Evolutionary conservation across 441 rosid species (phyloP).

Genomic region (Lepidium campestre): DNA sequence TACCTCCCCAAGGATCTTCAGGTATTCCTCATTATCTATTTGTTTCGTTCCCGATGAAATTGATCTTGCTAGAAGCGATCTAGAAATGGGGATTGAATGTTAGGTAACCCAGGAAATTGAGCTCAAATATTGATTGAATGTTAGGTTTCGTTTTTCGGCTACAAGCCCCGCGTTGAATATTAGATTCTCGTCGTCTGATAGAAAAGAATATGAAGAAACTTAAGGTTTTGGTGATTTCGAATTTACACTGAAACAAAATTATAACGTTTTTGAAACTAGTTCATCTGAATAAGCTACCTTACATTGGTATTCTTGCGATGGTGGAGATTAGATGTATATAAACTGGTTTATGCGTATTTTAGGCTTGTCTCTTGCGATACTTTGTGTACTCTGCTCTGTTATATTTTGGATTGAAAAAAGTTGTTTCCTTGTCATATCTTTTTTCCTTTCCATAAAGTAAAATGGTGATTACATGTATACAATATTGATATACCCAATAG

Average conservation of each 20-base stretch:
- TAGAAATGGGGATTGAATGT: not conserved
- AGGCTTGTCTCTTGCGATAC: not conserved
- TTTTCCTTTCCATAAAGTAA: not conserved
- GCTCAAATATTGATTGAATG: not conserved
- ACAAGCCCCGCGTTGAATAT: not conserved
- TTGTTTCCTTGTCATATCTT: not conserved
- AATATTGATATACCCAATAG: not conserved
- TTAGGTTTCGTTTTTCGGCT: not conserved
- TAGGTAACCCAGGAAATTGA: not conserved
- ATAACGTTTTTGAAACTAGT: not conserved
- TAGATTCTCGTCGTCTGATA: not conserved
- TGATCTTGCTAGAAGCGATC: not conserved
- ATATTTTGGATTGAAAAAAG: not conserved
- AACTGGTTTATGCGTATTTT: not conserved
- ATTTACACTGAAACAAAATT: not conserved
- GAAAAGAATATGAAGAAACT: not conserved
- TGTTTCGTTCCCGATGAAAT: not conserved
- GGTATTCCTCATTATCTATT: constrained; percentile 32
- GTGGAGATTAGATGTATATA: not conserved
- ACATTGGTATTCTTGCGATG: not conserved
- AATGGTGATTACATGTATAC: not conserved
- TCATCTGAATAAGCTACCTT: not conserved
- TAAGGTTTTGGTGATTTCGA: no score
- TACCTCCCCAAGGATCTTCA: constrained; percentile 73
- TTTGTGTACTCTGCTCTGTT: not conserved